A percentile compares a stretch with the other conserved stretches of the same genome.
phyloP scores from a whole-genome alignment of 2,329 filamentous ascomycete species.

The Neophaeococcomyces aloes region DNA sequence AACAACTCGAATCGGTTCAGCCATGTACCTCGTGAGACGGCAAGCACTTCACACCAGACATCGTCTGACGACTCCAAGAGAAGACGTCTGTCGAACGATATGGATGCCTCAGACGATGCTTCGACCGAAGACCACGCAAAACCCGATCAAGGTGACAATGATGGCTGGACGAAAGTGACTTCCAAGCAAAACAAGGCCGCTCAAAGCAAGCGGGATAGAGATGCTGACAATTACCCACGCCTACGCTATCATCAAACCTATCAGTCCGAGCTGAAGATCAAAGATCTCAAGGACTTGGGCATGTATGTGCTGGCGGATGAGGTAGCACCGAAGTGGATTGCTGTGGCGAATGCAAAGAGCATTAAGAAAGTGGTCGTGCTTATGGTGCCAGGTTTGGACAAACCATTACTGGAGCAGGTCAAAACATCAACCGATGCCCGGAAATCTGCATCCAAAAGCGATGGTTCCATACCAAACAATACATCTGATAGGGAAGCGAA shows the following conservation, averaged over 20 bases:
- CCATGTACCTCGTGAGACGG: no score
- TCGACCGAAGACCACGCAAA: no score
- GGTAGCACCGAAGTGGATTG: conserved; percentile 52
- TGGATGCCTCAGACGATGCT: no score
- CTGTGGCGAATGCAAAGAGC: conserved; percentile 45
- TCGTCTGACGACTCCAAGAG: no score
- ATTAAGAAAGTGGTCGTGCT: conserved; percentile 70
- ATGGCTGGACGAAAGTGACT: conserved; percentile 4
- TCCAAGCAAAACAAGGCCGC: conserved; percentile 1
- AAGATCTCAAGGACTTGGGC: conserved; percentile 48
- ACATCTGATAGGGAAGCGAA: background rate
- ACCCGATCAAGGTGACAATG: background rate
- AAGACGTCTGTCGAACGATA: no score
- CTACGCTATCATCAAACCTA: conserved; percentile 6
- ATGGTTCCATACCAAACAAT: background rate
- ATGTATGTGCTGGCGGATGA: conserved; percentile 54
- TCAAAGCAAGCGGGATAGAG: background rate
- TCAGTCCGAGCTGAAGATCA: conserved; percentile 38
- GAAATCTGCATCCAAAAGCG: background rate
- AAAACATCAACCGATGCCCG: background rate
- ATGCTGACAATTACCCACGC: conserved; percentile 1
- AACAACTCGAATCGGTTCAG: no score
- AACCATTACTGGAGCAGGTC: conserved; percentile 57
- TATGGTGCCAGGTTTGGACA: conserved; percentile 85
- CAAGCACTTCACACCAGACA: no score